Percentiles rank a stretch among this genome's conserved stretches.
Evolutionary conservation across 2,329 filamentous ascomycete genomes (phyloP).

Genomic region (Hortaea werneckii): DNA sequence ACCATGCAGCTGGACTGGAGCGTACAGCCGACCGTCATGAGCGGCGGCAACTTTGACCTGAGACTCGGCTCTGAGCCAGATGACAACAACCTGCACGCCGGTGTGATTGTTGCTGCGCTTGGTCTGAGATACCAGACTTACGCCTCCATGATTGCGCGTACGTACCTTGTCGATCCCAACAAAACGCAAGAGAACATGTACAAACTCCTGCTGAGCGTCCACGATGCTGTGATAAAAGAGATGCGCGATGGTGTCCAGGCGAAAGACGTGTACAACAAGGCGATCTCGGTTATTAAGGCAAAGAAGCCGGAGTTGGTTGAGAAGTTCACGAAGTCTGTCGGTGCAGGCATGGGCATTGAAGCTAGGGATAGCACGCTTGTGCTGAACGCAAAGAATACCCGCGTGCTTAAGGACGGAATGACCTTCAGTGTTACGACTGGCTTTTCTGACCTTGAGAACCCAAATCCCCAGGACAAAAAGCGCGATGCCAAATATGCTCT

Average conservation of each 20-base stretch:
- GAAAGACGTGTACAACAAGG: slow-evolving; percentile 89
- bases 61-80: slow-evolving; percentile 70
- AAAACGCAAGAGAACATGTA: slow-evolving; percentile 93
- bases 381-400: slow-evolving; percentile 75
- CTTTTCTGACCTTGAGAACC: slow-evolving; percentile 80
- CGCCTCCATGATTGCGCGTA: slow-evolving; percentile 81
- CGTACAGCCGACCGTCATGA: slow-evolving; percentile 81
- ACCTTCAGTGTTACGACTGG: slow-evolving; percentile 85
- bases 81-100: slow-evolving; percentile 71
- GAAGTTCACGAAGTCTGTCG: slow-evolving; percentile 86
- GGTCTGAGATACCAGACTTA: slow-evolving; percentile 94
- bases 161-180: slow-evolving; percentile 93
- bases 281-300: slow-evolving; percentile 64
- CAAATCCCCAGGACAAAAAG: slow-evolving; percentile 77
- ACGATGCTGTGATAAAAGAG: slow-evolving; percentile 83
- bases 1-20: slow-evolving; percentile 87
- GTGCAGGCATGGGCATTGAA: slow-evolving; percentile 87
- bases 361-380: slow-evolving; percentile 73
- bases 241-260: slow-evolving; percentile 75
- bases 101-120: slow-evolving; percentile 85
- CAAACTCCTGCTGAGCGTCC: slow-evolving; percentile 73
- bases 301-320: slow-evolving; percentile 95
- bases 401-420: slow-evolving; percentile 89
- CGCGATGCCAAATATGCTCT: slow-evolving; percentile 75
- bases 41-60: slow-evolving; percentile 88